phyloP scores from a whole-genome alignment of 371 early-diverging fungal species.

The Apophysomyces trapeziformis region DNA sequence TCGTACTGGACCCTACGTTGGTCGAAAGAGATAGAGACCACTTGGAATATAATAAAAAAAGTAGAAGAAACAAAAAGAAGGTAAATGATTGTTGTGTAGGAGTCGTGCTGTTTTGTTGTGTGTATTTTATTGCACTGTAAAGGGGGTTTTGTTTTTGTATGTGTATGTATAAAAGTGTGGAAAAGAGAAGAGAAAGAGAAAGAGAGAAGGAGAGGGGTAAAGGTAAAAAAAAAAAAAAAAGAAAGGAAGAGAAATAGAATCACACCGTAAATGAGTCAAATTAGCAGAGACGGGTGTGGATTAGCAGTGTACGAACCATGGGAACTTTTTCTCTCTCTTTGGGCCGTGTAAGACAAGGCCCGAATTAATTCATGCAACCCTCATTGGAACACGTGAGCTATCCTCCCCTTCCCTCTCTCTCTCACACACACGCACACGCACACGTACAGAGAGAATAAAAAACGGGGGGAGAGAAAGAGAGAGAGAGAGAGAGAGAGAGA shows the following conservation, averaged over 20 bases:
- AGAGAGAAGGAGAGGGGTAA: constrained; percentile 8
- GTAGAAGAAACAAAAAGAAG: not conserved
- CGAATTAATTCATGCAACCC: constrained; percentile 2
- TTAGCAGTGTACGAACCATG: not conserved
- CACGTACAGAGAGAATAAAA: too few relatives aligned
- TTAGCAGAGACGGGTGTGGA: constrained; percentile 1
- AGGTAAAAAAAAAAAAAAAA: not conserved
- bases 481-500: too few relatives aligned
- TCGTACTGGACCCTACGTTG: constrained; percentile 9
- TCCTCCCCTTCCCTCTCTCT: too few relatives aligned
- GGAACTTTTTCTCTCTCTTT: constrained; percentile 5
- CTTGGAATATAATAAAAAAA: not conserved
- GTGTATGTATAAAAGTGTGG: not conserved
- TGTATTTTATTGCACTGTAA: too few relatives aligned
- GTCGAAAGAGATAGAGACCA: not conserved
- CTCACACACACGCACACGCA: too few relatives aligned
- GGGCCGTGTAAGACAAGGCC: too few relatives aligned
- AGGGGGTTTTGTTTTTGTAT: too few relatives aligned
- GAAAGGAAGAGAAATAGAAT: constrained; percentile 7
- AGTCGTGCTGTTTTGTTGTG: too few relatives aligned
- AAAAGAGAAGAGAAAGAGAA: not conserved
- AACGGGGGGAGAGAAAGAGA: too few relatives aligned
- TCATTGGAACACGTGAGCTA: constrained; percentile 5
- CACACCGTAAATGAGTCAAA: constrained; percentile 5
- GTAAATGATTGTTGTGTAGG: too few relatives aligned